Evolutionary conservation across 2,329 filamentous ascomycete genomes (phyloP), one percentile per base, ranked within the genome.

Genomic region (Rhexocercosporidium sp.): DNA sequence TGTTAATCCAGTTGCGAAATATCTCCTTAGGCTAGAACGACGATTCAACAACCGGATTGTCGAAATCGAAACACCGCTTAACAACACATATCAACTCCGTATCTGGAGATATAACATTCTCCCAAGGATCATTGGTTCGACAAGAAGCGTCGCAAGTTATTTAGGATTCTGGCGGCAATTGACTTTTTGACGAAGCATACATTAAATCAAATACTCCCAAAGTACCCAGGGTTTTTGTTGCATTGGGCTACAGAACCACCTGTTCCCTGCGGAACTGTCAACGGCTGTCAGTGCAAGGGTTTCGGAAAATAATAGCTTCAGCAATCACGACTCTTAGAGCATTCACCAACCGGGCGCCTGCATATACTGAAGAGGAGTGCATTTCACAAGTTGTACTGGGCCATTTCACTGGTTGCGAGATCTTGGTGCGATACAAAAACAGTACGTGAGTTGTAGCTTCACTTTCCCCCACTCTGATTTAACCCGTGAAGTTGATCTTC

Each of bases 281-380:
- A 73, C 69, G 62, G 57, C 56, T 73, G 69, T 61, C 67, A 67
- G 66, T 67, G 65, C 68, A 69, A 71, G 69, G 70, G 65, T 70
- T 46, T 70, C 72, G 71, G 68, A 67, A 68, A 67, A 70, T 57
- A 25, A 64, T 56, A 66, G 66, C 63, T 69, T 71, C 64, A 65
- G 41, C 66, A 66, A 53, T 66, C 60, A 63, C 66, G 46, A 71
- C 65, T 29, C 49, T 61, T 62, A 54, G 46, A 66, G 59, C 44
- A 56, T 44, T 60, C 64, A 46, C 62, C 62, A 65, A 59, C 25
- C 68, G 69, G 69, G 29, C 59, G 59, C 62, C 51, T 64, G 69
- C 72, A 74, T 68, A 68, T 66, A 60, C 62, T 67, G 67, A 69
- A 53, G 59, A 34, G 62, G 57, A 61, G 51, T 59, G 62, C 54